Percentiles rank a stretch among this genome's conserved stretches.
Conservation (phyloP, 2,329 filamentous ascomycete genomes). For the Herpotrichia juniperi region DNA sequence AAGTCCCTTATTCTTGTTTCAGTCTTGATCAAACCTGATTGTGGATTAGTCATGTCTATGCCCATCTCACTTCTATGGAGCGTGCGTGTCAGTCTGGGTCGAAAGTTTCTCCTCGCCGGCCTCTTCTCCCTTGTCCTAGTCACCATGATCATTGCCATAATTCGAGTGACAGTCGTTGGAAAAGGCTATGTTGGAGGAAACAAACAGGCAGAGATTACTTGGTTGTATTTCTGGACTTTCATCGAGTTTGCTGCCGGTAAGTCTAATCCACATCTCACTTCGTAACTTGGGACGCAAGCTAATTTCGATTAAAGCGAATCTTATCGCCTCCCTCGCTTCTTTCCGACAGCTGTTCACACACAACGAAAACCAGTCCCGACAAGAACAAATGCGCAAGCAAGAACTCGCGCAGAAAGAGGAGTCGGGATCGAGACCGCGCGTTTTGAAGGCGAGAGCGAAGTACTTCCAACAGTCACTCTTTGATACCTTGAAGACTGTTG, state of each 20-base stretch:
- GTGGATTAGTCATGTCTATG: conserved; percentile 12
- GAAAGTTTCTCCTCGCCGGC: conserved; percentile 11
- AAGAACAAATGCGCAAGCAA: too few relatives aligned
- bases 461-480: too few relatives aligned
- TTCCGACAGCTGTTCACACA: too few relatives aligned
- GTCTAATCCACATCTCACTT: too few relatives aligned
- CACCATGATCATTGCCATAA: conserved; percentile 13
- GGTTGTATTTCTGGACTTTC: conserved; percentile 9
- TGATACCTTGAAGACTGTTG: too few relatives aligned
- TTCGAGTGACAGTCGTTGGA: conserved; percentile 10
- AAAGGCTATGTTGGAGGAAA: neutral
- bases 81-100: conserved; percentile 1
- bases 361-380: too few relatives aligned
- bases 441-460: too few relatives aligned
- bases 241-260: conserved; percentile 11
- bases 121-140: conserved; percentile 18
- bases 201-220: conserved; percentile 10
- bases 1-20: conserved; percentile 1
- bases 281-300: too few relatives aligned
- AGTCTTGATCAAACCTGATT: neutral
- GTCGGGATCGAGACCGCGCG: too few relatives aligned
- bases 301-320: too few relatives aligned
- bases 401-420: too few relatives aligned
- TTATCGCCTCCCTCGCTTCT: too few relatives aligned
- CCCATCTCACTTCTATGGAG: conserved; percentile 15